These are phyloP conservation scores for Neospora caninum DNA, from an alignment of 169 alveolate species.

Conservation along the genomic window DNA sequence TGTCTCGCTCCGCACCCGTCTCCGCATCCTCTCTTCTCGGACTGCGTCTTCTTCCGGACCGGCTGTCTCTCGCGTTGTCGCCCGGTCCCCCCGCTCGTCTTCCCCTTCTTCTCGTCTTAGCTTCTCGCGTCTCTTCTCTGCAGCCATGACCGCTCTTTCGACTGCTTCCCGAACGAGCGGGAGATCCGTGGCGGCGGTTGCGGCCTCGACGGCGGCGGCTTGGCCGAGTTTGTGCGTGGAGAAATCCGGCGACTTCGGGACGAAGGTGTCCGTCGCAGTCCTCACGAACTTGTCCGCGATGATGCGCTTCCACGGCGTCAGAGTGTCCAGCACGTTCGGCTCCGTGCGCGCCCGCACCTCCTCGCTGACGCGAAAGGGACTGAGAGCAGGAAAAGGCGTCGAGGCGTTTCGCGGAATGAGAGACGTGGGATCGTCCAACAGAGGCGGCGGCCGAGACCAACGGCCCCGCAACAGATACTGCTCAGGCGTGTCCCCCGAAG, in stretches of 20 bases:
- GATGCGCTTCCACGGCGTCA: constrained; percentile 17
- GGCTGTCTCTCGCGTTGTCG: background rate
- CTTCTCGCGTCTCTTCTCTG: background rate
- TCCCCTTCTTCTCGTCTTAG: background rate
- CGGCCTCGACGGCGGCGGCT: background rate
- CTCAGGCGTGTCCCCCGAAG: background rate
- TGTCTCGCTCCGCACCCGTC: background rate
- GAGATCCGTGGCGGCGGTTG: background rate
- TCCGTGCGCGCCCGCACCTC: background rate
- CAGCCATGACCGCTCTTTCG: background rate
- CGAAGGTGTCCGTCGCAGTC: constrained; percentile 3
- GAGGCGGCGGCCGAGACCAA: background rate
- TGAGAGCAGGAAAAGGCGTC: background rate
- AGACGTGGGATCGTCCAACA: background rate
- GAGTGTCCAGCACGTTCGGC: background rate
- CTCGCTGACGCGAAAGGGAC: background rate
- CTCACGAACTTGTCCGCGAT: constrained; percentile 1
- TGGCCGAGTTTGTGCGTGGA: background rate
- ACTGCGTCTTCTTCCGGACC: background rate
- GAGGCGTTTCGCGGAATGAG: background rate
- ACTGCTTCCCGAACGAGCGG: background rate
- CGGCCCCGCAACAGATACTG: background rate
- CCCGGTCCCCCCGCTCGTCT: background rate
- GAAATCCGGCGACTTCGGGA: background rate
- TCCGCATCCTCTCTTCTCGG: background rate